Evolutionary conservation across 257 asterid species (phyloP).

Genomic region (Solanum piurae): DNA sequence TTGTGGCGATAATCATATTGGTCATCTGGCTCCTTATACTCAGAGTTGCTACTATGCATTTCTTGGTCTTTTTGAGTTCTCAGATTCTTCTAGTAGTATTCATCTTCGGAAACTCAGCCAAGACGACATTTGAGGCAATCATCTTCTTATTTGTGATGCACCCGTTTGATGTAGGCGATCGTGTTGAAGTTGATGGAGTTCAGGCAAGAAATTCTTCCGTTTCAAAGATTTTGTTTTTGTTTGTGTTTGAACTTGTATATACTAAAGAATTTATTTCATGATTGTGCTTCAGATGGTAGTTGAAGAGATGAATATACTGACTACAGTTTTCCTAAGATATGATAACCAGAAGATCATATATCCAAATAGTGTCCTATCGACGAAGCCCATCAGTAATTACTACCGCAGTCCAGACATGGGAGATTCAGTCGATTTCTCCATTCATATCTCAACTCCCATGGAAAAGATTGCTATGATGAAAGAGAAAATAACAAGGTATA

Average conservation of each 20-base stretch:
- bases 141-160: conserved; percentile 91
- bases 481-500: conserved; percentile 64
- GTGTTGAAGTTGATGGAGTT: conserved; percentile 78
- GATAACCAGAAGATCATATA: conserved; percentile 74
- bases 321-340: conserved; percentile 63
- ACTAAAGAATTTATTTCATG: not conserved
- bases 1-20: conserved; percentile 41
- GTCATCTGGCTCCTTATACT: conserved; percentile 75
- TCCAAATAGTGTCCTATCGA: conserved; percentile 65
- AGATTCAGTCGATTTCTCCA: conserved; percentile 65
- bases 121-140: conserved; percentile 87
- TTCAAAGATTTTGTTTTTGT: not conserved
- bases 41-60: conserved; percentile 66
- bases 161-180: conserved; percentile 95
- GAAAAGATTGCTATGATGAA: conserved; percentile 66
- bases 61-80: conserved; percentile 74
- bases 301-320: conserved; percentile 87
- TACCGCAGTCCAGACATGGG: conserved; percentile 96
- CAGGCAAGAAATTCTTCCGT: conserved; percentile 36
- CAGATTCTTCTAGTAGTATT: conserved; percentile 75
- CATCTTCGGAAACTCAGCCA: conserved; percentile 87
- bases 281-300: conserved; percentile 66
- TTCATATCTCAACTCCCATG: conserved; percentile 64
- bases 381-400: conserved; percentile 67
- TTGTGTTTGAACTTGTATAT: not conserved